Percentiles rank a stretch among this genome's conserved stretches.
phyloP scores from a whole-genome alignment of 2,329 filamentous ascomycete species.

The Plectosphaerella sp. region DNA sequence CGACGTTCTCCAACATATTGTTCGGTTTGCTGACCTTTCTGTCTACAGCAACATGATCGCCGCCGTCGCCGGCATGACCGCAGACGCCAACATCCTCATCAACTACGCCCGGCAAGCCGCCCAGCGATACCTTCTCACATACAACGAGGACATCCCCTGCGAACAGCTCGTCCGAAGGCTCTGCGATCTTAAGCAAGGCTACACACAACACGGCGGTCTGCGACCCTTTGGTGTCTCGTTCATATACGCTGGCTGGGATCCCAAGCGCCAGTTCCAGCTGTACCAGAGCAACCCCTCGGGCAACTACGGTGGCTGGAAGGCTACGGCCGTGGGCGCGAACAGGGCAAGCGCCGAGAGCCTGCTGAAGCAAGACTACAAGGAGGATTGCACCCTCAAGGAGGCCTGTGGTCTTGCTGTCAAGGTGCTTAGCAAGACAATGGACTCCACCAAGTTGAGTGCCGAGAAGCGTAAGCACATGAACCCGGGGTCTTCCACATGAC shows the following conservation, averaged over 20 bases:
- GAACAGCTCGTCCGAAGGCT: slow-evolving; percentile 95
- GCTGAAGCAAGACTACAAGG: slow-evolving; percentile 99
- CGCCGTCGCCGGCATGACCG: slow-evolving; percentile 97
- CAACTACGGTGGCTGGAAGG: slow-evolving; percentile 99
- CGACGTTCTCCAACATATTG: neutral
- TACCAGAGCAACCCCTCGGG: slow-evolving; percentile 98
- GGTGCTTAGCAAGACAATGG: slow-evolving; percentile 99
- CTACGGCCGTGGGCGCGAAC: slow-evolving; percentile 95
- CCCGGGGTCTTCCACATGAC: neutral
- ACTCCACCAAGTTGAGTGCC: slow-evolving; percentile 96
- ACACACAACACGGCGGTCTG: slow-evolving; percentile 97
- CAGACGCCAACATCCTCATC: slow-evolving; percentile 99
- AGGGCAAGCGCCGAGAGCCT: slow-evolving; percentile 96
- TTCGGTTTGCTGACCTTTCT: slow-evolving; percentile 6
- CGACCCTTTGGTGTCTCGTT: slow-evolving; percentile 98
- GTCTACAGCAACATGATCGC: slow-evolving; percentile 95
- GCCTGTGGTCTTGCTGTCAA: slow-evolving; percentile 97
- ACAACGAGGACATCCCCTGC: slow-evolving; percentile 99
- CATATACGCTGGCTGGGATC: slow-evolving; percentile 98
- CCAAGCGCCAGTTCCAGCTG: slow-evolving; percentile 93
- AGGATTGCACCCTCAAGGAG: slow-evolving; percentile 93
- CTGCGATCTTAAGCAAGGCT: slow-evolving; percentile 98
- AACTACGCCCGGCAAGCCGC: slow-evolving; percentile 98
- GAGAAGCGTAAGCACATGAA: slow-evolving; percentile 81
- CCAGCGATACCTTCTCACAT: slow-evolving; percentile 95